phyloP scores from a whole-genome alignment of 306 rosid genomes.

The Vigna unguiculata region DNA sequence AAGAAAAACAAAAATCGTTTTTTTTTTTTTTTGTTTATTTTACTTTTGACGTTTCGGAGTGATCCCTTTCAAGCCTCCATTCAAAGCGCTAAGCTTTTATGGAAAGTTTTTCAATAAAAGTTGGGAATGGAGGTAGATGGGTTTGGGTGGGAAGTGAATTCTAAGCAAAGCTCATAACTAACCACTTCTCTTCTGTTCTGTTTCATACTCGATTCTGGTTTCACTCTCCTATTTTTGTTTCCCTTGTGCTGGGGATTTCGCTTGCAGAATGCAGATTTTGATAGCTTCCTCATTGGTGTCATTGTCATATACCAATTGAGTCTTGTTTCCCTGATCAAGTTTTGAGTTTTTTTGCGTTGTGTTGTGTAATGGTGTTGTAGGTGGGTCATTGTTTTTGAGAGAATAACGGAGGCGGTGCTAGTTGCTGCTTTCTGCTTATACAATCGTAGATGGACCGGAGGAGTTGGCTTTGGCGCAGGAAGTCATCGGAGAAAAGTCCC shows the following conservation, averaged over 20 bases:
- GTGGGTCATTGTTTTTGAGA: constrained; percentile 42
- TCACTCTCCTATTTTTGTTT: not conserved
- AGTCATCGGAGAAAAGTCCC: constrained; percentile 77
- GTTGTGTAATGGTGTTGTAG: constrained; percentile 46
- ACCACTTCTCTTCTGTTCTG: constrained; percentile 39
- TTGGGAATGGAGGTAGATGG: constrained; percentile 53
- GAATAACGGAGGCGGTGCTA: constrained; percentile 43
- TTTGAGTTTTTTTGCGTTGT: constrained; percentile 11
- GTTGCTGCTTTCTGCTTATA: constrained; percentile 30
- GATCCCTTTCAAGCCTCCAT: constrained; percentile 40
- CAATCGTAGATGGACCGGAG: constrained; percentile 66
- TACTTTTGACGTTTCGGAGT: constrained; percentile 23
- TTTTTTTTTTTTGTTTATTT: not conserved
- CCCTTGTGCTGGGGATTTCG: constrained; percentile 20
- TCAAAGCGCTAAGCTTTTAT: constrained; percentile 45
- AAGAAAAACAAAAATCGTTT: not conserved
- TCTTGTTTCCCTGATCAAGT: constrained; percentile 35
- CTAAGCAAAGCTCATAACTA: constrained; percentile 60
- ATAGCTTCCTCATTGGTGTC: constrained; percentile 35
- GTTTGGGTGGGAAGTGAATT: constrained; percentile 58
- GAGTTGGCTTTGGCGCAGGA: constrained; percentile 87
- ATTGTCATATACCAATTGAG: constrained; percentile 4
- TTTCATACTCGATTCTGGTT: constrained; percentile 13
- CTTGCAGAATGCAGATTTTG: constrained; percentile 29
- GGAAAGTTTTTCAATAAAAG: constrained; percentile 42